These are phyloP conservation scores for Pleodorina starrii DNA, from an alignment of 139 green algal species.

Conservation along the genomic window DNA sequence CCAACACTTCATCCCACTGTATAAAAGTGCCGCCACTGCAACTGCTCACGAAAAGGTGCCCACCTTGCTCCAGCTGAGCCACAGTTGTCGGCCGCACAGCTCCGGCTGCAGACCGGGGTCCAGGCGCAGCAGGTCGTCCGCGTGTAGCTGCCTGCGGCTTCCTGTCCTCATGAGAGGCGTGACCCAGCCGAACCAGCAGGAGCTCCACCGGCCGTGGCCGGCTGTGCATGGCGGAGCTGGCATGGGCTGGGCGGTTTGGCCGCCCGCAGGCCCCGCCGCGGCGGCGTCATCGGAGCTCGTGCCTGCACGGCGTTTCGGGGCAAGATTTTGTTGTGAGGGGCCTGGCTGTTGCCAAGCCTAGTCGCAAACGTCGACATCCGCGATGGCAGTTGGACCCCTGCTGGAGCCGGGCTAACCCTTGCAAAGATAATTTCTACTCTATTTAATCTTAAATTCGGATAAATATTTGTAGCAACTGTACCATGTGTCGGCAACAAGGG, in stretches of 20 bases:
- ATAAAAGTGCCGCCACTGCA: too few relatives aligned
- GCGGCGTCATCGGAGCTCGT: too few relatives aligned
- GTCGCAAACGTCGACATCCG: too few relatives aligned
- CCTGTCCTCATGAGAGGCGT: constrained; percentile 62
- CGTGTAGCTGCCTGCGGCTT: constrained; percentile 62
- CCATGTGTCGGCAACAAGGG: background rate
- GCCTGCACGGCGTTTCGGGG: too few relatives aligned
- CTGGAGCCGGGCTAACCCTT: too few relatives aligned
- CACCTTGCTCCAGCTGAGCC: constrained; percentile 68
- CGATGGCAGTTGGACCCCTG: too few relatives aligned
- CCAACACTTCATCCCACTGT: too few relatives aligned
- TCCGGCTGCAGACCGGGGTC: constrained; percentile 55
- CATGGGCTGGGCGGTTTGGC: background rate
- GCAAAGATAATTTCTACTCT: too few relatives aligned
- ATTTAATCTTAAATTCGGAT: background rate
- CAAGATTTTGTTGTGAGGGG: too few relatives aligned
- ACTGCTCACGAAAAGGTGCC: too few relatives aligned
- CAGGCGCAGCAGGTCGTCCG: constrained; percentile 68
- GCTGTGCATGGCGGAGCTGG: background rate
- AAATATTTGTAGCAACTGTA: background rate
- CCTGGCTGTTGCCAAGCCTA: too few relatives aligned
- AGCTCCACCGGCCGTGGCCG: background rate
- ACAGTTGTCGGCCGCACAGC: constrained; percentile 60
- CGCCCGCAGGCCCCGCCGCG: background rate
- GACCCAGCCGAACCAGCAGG: constrained; percentile 68